A percentile compares a stretch with the other conserved stretches of the same genome.
Conservation (phyloP, 2,329 filamentous ascomycete genomes). For the Ceratocystis diversiconidia region DNA sequence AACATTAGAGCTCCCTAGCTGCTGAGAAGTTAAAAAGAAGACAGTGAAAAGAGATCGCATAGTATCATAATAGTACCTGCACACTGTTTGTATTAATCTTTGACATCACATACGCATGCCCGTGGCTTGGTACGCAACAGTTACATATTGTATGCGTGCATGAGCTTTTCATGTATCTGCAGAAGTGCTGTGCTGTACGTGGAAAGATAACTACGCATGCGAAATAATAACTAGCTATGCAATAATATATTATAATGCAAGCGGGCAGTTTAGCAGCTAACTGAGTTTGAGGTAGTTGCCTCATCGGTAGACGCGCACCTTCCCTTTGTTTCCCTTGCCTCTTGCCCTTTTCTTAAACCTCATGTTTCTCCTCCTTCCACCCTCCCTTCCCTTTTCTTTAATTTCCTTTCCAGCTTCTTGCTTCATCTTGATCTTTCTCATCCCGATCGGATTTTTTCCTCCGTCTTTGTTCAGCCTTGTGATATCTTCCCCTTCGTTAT, state of each 20-base stretch:
- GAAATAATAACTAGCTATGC: not conserved
- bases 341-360: not conserved
- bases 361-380: not conserved
- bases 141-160: too few species aligned
- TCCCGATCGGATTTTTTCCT: not conserved
- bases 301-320: slow-evolving; percentile 4
- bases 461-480: not conserved
- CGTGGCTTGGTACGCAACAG: too few species aligned
- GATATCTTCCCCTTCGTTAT: too few species aligned
- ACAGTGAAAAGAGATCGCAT: too few species aligned
- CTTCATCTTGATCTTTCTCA: not conserved
- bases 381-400: not conserved
- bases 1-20: too few species aligned
- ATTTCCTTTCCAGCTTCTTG: not conserved
- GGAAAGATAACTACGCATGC: not conserved
- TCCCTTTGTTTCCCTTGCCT: slow-evolving; percentile 3
- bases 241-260: not conserved
- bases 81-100: too few species aligned
- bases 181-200: too few species aligned
- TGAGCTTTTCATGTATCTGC: too few species aligned
- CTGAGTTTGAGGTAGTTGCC: not conserved
- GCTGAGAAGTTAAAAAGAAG: too few species aligned
- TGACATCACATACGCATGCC: too few species aligned
- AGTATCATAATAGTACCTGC: too few species aligned
- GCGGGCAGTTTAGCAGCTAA: not conserved